Evolutionary conservation across 352 stramenopile species (phyloP).

Genomic region (Pythium diclinum): DNA sequence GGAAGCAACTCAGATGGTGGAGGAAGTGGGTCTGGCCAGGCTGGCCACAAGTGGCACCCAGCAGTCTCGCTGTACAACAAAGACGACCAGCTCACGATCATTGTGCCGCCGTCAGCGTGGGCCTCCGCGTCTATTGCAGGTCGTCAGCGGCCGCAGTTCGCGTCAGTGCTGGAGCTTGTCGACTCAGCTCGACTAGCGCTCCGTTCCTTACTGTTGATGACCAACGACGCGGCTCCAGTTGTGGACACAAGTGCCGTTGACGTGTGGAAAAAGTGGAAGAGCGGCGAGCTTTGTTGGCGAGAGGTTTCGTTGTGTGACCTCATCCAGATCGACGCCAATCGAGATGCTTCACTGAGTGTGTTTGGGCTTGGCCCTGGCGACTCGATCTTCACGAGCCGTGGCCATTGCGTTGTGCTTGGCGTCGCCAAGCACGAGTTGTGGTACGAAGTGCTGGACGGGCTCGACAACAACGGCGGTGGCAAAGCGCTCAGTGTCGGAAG

Average conservation of each 20-base stretch:
- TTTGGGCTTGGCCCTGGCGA: conserved; percentile 53
- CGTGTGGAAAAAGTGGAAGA: conserved; percentile 13
- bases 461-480: not conserved
- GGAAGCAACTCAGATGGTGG: not conserved
- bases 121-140: not conserved
- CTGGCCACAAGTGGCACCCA: conserved; percentile 70
- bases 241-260: not conserved
- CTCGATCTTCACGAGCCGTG: conserved; percentile 54
- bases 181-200: conserved; percentile 11
- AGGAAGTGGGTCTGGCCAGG: not conserved
- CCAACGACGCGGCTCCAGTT: too few relatives aligned
- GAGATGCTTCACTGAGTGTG: conserved; percentile 17
- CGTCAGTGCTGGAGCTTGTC: conserved; percentile 35
- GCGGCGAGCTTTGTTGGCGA: conserved; percentile 11
- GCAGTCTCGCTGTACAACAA: conserved; percentile 93
- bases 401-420: conserved; percentile 57
- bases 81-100: conserved; percentile 79
- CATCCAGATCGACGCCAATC: conserved; percentile 31
- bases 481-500: conserved; percentile 14
- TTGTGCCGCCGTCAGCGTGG: conserved; percentile 31
- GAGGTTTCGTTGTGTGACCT: conserved; percentile 18
- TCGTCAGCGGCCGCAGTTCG: conserved; percentile 29
- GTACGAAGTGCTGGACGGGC: conserved; percentile 41
- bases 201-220: not conserved
- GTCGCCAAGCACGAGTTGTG: conserved; percentile 63